Evolutionary conservation across 2,329 filamentous ascomycete species (phyloP), one percentile per base, ranked within the genome.

Genomic region (Penicillium griseofulvum): DNA sequence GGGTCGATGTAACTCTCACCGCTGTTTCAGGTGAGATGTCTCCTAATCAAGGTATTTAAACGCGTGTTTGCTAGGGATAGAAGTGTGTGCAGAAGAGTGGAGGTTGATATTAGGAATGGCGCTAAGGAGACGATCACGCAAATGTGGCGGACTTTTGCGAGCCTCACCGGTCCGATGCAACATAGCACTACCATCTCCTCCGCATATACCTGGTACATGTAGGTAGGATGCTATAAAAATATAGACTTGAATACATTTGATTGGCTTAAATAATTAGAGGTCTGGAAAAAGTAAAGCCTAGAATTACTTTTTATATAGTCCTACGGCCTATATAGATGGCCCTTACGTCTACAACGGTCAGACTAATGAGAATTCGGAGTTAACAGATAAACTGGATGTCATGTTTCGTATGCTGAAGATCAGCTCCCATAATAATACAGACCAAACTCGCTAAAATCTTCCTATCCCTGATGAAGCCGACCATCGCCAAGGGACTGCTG

Each of bases 401-500:
- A 55, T 55, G 34, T 55, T 54, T 55, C 52, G 47, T 28, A 51
- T 55, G 48, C 52, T 52, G 52, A 50, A 41, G 34, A 45, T 39
- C 44, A 44, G 52, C 52, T 50, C 22, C 34, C 54, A 61, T 63
- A 62, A 65, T 47, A 62, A 49, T 65, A 63, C 62, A 64, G 49
- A 53, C 46, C 48, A 53, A 55, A 49, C n/a, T 43, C 37, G 48
- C 57, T 45, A n/a, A 22, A 46, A 34, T 37, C 45, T 45, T 45
- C 28, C 31, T 17, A 48, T 60, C 47, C 56, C 38, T 63, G 50
- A 42, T 68, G 61, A 26, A 67, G 59, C 33, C 68, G 63, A 31
- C 66, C 60, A 52, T 70, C 66, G 9, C 65, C 65, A 12, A 62
- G 50, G 16, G 62, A 64, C 43, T 71, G 62, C 4, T 74, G 71